Evolutionary conservation across 129 eudicot species (phyloP).

Genomic region (Kitagawia praeruptora): DNA sequence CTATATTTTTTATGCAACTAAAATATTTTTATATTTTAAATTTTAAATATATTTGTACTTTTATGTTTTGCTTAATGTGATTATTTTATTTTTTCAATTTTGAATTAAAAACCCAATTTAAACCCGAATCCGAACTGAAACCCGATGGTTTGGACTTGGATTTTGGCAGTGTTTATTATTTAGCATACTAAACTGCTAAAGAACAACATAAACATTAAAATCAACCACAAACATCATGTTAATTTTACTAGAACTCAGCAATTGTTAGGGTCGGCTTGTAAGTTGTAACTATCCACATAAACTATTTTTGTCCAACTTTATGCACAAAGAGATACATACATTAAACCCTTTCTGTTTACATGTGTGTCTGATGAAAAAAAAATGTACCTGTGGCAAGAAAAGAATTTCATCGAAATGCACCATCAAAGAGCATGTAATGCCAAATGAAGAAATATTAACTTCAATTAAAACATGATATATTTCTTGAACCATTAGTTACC

Average conservation of each 20-base stretch:
- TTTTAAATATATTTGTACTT: too few relatives aligned
- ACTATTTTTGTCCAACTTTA: not conserved
- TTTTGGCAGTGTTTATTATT: not conserved
- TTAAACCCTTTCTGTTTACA: not conserved
- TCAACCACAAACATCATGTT: not conserved
- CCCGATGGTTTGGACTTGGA: too few relatives aligned
- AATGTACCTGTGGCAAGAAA: not conserved
- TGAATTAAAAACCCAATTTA: too few relatives aligned
- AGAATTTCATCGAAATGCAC: not conserved
- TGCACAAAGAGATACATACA: not conserved
- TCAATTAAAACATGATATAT: not conserved
- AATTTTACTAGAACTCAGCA: not conserved
- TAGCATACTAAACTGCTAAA: not conserved
- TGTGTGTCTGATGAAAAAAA: not conserved
- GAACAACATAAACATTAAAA: not conserved
- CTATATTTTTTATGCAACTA: too few relatives aligned
- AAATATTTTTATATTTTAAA: too few relatives aligned
- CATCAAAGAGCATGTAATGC: not conserved
- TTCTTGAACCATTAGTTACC: not conserved
- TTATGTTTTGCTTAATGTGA: too few relatives aligned
- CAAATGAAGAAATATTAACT: not conserved
- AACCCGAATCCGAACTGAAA: too few relatives aligned
- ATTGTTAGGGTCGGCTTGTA: not conserved
- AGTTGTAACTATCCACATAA: not conserved
- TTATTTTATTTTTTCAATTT: too few relatives aligned